Evolutionary conservation across 2,329 filamentous ascomycete genomes (phyloP).

Genomic region (Tolypocladium tropicale): DNA sequence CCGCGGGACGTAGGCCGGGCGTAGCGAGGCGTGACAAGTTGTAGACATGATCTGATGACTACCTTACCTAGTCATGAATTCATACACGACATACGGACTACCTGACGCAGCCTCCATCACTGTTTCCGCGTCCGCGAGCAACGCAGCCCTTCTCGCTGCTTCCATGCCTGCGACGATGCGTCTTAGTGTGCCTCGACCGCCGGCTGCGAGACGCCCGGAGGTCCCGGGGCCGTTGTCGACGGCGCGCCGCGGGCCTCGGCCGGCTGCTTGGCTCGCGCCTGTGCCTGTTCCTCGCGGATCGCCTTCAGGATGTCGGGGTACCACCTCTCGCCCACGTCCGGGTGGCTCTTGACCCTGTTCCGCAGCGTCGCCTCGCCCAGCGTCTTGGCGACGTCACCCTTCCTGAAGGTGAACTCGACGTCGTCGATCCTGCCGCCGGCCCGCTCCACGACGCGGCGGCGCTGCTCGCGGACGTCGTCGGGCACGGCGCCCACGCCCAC

Average conservation of each 20-base stretch:
- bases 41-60: constrained; percentile 5
- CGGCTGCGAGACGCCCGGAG: constrained; percentile 9
- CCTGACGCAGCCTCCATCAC: background rate
- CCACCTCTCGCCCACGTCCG: constrained; percentile 76
- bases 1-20: background rate
- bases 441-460: constrained; percentile 44
- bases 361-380: constrained; percentile 76
- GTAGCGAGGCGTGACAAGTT: constrained; percentile 10
- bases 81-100: background rate
- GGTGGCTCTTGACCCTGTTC: constrained; percentile 79
- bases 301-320: constrained; percentile 53
- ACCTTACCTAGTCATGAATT: constrained; percentile 7
- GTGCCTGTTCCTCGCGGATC: constrained; percentile 48
- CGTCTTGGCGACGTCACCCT: constrained; percentile 53
- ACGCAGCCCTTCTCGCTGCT: background rate
- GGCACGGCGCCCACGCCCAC: constrained; percentile 50
- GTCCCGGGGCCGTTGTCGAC: background rate
- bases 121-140: background rate
- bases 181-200: constrained; percentile 21
- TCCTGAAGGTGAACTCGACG: constrained; percentile 78
- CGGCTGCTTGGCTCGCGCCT: constrained; percentile 17
- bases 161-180: background rate
- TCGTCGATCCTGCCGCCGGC: constrained; percentile 56
- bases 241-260: constrained; percentile 13
- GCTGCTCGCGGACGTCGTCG: constrained; percentile 49